phyloP scores from a whole-genome alignment of 805 yeast genomes.

The Tetrapisispora nanseiensis region DNA sequence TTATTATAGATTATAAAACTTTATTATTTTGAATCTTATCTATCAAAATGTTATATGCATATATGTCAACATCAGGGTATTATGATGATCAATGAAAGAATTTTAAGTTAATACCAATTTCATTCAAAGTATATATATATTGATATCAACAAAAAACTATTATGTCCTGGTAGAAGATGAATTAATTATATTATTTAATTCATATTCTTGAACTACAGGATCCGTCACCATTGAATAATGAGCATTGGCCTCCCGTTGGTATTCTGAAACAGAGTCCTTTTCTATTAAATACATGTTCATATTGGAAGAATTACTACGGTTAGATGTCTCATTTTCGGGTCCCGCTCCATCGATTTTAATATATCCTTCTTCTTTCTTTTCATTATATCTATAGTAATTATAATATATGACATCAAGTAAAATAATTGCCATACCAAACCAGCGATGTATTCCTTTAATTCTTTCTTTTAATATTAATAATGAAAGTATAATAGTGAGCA shows the following conservation, averaged over 20 bases:
- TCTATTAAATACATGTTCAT: not conserved
- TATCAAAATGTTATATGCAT: not conserved
- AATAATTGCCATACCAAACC: conserved; percentile 65
- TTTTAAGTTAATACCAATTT: too few species aligned
- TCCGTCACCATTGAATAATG: conserved; percentile 1
- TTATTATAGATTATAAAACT: not conserved
- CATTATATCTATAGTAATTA: conserved; percentile 49
- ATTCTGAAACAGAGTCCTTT: not conserved
- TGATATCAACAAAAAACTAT: not conserved
- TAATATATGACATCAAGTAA: conserved; percentile 75
- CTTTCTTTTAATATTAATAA: conserved; percentile 63
- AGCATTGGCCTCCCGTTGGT: not conserved
- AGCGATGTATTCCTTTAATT: conserved; percentile 50
- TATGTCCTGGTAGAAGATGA: not conserved
- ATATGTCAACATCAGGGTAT: not conserved
- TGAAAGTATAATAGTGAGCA: conserved; percentile 68
- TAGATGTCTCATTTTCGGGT: not conserved
- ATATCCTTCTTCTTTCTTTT: conserved; percentile 1
- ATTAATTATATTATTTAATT: conserved; percentile 3
- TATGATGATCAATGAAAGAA: not conserved
- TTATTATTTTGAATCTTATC: too few species aligned
- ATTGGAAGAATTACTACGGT: not conserved
- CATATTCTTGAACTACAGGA: conserved; percentile 7
- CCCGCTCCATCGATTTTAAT: not conserved
- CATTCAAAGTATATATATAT: not conserved